These are phyloP conservation scores for sunflower (Helianthus annuus) DNA, from an alignment of 129 eudicot species.

Conservation along the genomic window DNA sequence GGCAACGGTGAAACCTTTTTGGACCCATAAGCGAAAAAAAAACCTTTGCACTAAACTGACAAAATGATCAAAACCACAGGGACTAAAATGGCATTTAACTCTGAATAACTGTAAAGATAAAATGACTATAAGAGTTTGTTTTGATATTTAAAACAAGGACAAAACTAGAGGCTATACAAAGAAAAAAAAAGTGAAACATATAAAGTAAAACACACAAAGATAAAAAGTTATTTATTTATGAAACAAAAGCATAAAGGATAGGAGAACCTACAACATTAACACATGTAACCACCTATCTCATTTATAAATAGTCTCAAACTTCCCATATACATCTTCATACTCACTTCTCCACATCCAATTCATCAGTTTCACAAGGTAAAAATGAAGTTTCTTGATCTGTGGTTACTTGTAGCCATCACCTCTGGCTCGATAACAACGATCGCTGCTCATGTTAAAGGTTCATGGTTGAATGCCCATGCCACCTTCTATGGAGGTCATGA, in stretches of 20 bases:
- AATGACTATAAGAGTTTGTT: too few species aligned
- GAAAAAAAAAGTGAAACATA: too few species aligned
- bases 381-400: conserved; percentile 29
- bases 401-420: conserved; percentile 25
- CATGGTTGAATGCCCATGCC: conserved; percentile 31
- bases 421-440: conserved; percentile 7
- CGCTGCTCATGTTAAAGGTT: conserved; percentile 7
- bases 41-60: too few species aligned
- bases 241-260: neutral
- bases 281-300: conserved; percentile 3
- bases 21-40: too few species aligned
- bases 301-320: conserved; percentile 23
- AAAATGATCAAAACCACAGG: too few species aligned
- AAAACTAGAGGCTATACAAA: too few species aligned
- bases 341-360: conserved; percentile 11
- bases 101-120: too few species aligned
- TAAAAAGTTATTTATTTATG: neutral
- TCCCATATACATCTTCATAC: conserved; percentile 15
- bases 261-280: too few species aligned
- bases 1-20: too few species aligned
- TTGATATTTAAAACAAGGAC: too few species aligned
- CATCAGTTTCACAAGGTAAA: neutral
- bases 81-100: too few species aligned
- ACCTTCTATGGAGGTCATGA: conserved; percentile 38
- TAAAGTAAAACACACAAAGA: too few species aligned